Base-by-base conservation (phyloP, 257 asterid genomes). In the Solanum clarkiae region DNA sequence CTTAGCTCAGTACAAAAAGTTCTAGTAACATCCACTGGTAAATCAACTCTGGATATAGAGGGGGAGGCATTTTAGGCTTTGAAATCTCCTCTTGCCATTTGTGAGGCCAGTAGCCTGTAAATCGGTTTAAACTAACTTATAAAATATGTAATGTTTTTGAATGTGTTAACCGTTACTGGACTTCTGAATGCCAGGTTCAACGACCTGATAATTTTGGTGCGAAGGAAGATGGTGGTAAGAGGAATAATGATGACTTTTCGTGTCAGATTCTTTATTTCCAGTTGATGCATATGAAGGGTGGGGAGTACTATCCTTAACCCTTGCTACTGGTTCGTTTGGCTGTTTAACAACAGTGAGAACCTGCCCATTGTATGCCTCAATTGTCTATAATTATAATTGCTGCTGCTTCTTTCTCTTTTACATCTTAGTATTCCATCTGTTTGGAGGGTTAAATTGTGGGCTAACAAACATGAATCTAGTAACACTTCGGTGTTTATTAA, bases 1-100 rank as follows among this genome's bases (percentile, higher is more conserved):
- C 83, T 79, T 79, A 79, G 83, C 83, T 79, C 65, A 29, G 83
- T 16, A 53, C 29, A 26, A 49, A 49, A 75, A 16, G 65, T 51
- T 77, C 47, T 87, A 71, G 65, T 51, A 82, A 16, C 68, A 55
- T 83, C 87, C 62, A 72, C 86, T 69, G 66, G 87, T 71, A 54
- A 47, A 49, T 47, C 3, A 49, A 24, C 45, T 75, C 59, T 26
- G 22, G 56, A 49, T 66, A 63, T 84, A 53, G 84, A 40, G 79
- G 69, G 83, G 15, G 55, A 84, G 84, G 81, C 57, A 66, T 86
- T 87, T 80, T 84, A 72, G 62, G 16, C 59, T 24, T 86, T 3
- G 59, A 16, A 29, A 79, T 79, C 65, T 79, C 65, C 83, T 79
- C 24, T 79, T 51, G 65, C 83, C 83, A 24, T 53, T 40, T 79